Percentiles rank a stretch among this genome's conserved stretches.
Conservation (phyloP, 768 basidiomycete genomes). For the Galerina marginata region DNA sequence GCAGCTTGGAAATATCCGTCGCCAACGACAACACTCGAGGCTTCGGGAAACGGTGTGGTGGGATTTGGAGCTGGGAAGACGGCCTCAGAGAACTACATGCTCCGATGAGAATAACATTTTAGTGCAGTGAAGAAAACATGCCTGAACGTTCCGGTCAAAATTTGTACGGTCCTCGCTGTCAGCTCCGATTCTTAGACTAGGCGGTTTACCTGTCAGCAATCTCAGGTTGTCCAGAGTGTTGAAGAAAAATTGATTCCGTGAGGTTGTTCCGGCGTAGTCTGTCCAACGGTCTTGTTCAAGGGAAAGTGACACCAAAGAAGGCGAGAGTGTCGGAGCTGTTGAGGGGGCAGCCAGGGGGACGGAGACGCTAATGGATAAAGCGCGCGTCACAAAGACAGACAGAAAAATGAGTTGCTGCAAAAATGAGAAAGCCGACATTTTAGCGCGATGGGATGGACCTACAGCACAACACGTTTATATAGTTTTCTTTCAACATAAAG, state of each 20-base stretch:
- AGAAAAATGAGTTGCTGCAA: neutral
- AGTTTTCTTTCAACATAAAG: conserved; percentile 1
- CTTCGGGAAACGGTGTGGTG: conserved; percentile 70
- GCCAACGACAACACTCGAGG: conserved; percentile 61
- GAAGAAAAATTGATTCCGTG: conserved; percentile 62
- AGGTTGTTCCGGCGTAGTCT: conserved; percentile 64
- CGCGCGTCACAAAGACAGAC: neutral
- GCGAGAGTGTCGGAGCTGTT: conserved; percentile 17
- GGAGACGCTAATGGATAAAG: conserved; percentile 3
- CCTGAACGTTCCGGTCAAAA: conserved; percentile 55
- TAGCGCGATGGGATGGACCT: neutral
- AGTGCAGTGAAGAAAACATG: conserved; percentile 23
- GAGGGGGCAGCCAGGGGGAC: conserved; percentile 6
- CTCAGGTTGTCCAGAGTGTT: conserved; percentile 64
- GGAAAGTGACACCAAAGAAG: conserved; percentile 64
- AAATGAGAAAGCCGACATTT: conserved; percentile 4
- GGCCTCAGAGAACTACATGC: conserved; percentile 47
- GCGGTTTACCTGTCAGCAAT: conserved; percentile 53
- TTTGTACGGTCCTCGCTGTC: conserved; percentile 64
- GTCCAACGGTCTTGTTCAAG: conserved; percentile 75
- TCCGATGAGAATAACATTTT: neutral
- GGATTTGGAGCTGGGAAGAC: conserved; percentile 54
- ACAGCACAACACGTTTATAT: neutral
- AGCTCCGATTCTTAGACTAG: conserved; percentile 66
- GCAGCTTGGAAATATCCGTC: conserved; percentile 60